phyloP scores from a whole-genome alignment of 75 land plant genomes.

The Pinus taeda region DNA sequence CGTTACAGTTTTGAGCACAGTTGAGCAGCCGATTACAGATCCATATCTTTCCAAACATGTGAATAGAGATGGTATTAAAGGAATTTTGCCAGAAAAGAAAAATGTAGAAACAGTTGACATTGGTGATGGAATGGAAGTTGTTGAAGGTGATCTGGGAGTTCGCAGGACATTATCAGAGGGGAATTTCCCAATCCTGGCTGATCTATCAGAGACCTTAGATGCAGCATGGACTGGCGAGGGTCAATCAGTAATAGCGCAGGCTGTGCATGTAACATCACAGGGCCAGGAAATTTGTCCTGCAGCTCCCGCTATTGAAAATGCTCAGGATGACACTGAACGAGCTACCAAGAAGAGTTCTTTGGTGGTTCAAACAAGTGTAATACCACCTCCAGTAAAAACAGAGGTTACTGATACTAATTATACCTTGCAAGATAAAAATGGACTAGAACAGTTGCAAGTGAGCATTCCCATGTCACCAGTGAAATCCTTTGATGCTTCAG shows the following conservation, averaged over 20 bases:
- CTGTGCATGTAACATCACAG: conserved; percentile 17
- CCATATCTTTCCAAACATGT: neutral
- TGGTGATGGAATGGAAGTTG: conserved; percentile 12
- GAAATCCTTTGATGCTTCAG: conserved; percentile 20
- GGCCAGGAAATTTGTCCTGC: conserved; percentile 22
- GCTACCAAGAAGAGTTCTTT: conserved; percentile 12
- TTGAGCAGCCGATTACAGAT: neutral
- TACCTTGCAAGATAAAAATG: conserved; percentile 12
- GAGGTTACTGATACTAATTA: conserved; percentile 6
- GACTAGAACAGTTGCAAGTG: conserved; percentile 6
- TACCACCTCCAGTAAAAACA: conserved; percentile 7
- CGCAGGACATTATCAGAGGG: conserved; percentile 54
- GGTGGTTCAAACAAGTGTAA: neutral
- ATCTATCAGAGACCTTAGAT: conserved; percentile 36
- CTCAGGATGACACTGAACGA: neutral
- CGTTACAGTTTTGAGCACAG: neutral
- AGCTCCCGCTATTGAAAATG: conserved; percentile 10
- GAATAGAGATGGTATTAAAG: neutral
- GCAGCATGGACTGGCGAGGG: conserved; percentile 47
- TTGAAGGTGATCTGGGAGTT: conserved; percentile 26
- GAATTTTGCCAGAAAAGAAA: neutral
- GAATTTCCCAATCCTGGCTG: conserved; percentile 27
- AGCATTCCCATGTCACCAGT: conserved; percentile 9
- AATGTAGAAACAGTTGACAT: neutral
- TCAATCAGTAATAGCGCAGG: conserved; percentile 17